Conservation (phyloP, 2,329 filamentous ascomycete genomes). For the Cryphonectria carpinicola region DNA sequence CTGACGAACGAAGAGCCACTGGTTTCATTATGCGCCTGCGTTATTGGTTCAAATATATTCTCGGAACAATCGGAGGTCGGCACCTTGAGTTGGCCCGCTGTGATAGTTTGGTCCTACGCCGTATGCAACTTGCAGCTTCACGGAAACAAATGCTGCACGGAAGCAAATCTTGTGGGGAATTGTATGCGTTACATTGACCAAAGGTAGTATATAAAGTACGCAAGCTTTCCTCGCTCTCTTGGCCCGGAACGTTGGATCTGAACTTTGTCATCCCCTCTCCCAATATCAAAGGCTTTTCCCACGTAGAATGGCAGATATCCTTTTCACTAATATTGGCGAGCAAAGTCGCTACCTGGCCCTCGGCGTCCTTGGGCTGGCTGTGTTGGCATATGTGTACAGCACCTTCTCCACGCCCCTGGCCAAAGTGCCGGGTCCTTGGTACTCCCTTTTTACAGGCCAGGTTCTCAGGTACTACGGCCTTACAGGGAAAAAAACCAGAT, state of each 20-base stretch:
- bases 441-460: constrained; percentile 33
- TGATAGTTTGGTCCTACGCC: not conserved
- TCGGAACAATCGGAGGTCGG: not conserved
- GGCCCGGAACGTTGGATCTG: not conserved
- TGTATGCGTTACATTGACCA: not conserved
- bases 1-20: not conserved
- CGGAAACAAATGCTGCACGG: not conserved
- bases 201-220: not conserved
- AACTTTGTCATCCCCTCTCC: not conserved
- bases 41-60: not conserved
- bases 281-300: not conserved
- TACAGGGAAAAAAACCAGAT: constrained; percentile 30
- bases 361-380: constrained; percentile 6
- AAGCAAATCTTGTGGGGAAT: not conserved
- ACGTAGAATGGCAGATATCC: not conserved
- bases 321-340: not conserved
- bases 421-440: constrained; percentile 34
- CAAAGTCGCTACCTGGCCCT: constrained; percentile 4
- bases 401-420: constrained; percentile 16
- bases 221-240: not conserved
- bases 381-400: constrained; percentile 10
- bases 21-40: not conserved
- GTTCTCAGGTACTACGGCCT: constrained; percentile 29
- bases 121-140: not conserved
- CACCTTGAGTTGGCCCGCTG: not conserved